A percentile compares a stretch with the other conserved stretches of the same genome.
Evolutionary conservation across 2,329 filamentous ascomycete species (phyloP).

Genomic region (Chaetomium sp.): DNA sequence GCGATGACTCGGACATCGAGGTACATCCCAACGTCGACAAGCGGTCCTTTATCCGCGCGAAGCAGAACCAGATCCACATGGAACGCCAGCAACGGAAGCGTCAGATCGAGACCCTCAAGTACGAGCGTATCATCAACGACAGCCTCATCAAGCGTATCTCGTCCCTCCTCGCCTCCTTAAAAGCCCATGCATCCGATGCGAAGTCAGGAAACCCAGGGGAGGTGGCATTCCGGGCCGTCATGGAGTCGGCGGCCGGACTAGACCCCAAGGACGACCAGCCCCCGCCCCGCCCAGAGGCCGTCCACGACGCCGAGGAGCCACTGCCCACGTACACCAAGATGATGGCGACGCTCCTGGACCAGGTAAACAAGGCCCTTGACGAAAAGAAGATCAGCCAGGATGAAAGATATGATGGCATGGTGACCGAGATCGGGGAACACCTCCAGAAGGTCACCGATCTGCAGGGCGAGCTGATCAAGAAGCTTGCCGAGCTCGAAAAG

Average conservation of each 20-base stretch:
- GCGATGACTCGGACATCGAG: conserved; percentile 96
- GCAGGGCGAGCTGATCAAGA: conserved; percentile 72
- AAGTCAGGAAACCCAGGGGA: conserved; percentile 70
- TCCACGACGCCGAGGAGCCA: conserved; percentile 72
- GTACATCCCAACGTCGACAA: conserved; percentile 99
- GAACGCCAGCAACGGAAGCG: conserved; percentile 82
- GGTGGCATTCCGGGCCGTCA: conserved; percentile 84
- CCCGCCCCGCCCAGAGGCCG: conserved; percentile 73
- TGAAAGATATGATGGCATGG: conserved; percentile 72
- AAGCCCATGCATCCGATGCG: conserved; percentile 70
- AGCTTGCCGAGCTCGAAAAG: conserved; percentile 79
- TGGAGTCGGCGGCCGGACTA: conserved; percentile 70
- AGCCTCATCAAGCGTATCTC: conserved; percentile 84
- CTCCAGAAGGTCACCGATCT: conserved; percentile 74
- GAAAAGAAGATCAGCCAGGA: conserved; percentile 67
- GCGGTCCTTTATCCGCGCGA: conserved; percentile 95
- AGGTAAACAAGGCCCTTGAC: conserved; percentile 83
- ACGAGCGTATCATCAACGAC: conserved; percentile 91
- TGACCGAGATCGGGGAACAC: conserved; percentile 76
- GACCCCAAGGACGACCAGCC: conserved; percentile 74
- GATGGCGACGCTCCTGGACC: conserved; percentile 95
- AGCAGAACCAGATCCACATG: conserved; percentile 95
- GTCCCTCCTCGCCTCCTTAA: conserved; percentile 71
- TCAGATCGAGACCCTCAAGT: conserved; percentile 88
- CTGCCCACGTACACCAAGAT: conserved; percentile 91